phyloP scores from a whole-genome alignment of 495 filamentous ascomycete genomes.

The Geoglossum glabrum region DNA sequence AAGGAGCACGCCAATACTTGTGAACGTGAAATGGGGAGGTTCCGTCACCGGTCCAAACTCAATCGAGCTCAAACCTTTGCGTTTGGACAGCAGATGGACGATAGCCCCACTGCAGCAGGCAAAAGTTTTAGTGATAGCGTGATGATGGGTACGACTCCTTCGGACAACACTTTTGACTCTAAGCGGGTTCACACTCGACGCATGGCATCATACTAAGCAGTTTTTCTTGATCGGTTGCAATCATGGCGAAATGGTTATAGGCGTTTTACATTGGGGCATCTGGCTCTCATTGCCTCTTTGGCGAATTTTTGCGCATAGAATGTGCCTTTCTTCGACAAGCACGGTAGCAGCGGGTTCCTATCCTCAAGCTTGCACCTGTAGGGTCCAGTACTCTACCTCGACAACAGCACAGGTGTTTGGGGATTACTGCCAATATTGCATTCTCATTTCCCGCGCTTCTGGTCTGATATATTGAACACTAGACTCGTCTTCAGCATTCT shows the following conservation, averaged over 20 bases:
- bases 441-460: not conserved
- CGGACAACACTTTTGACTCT: not conserved
- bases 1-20: slow-evolving; percentile 78
- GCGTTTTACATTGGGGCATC: not conserved
- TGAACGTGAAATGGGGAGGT: slow-evolving; percentile 79
- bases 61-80: slow-evolving; percentile 85
- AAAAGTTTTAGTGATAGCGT: slow-evolving; percentile 21
- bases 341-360: not conserved
- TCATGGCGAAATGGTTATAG: not conserved
- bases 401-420: not conserved
- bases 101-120: slow-evolving; percentile 54
- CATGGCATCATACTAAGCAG: slow-evolving; percentile 3
- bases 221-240: not conserved
- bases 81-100: slow-evolving; percentile 64
- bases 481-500: not conserved
- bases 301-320: not conserved
- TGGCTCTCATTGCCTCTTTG: not conserved
- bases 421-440: not conserved
- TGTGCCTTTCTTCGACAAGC: not conserved
- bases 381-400: not conserved
- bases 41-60: slow-evolving; percentile 64
- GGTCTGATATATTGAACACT: not conserved
- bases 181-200: slow-evolving; percentile 4
- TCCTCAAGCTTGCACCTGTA: not conserved
- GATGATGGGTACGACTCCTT: not conserved